Conservation (phyloP, 169 alveolate species). For the Plasmodium malariae region DNA sequence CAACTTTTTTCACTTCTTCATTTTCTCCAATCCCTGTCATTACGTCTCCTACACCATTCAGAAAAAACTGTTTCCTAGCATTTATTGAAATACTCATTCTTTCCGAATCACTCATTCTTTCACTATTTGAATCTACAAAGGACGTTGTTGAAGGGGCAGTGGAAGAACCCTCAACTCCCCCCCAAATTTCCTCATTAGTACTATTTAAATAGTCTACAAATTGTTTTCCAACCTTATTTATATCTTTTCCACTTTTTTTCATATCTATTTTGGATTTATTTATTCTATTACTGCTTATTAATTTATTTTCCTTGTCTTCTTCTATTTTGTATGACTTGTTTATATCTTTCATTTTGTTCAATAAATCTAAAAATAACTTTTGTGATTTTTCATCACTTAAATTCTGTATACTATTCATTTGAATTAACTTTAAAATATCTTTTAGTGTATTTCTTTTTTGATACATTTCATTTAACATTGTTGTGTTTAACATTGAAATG, state of each 20-base stretch:
- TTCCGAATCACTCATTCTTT: slow-evolving; percentile 13
- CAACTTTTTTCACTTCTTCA: background rate
- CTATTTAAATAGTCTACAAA: background rate
- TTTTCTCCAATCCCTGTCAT: background rate
- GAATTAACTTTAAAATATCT: slow-evolving; percentile 14
- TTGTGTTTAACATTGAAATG: background rate
- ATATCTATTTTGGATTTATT: background rate
- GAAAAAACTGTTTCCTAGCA: background rate
- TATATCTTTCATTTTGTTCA: slow-evolving; percentile 20
- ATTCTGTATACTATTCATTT: background rate
- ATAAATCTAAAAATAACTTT: slow-evolving; percentile 26
- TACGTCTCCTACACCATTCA: background rate
- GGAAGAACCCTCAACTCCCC: background rate
- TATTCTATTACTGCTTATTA: background rate
- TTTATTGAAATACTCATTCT: background rate
- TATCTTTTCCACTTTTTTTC: background rate
- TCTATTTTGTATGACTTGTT: background rate
- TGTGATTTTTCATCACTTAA: slow-evolving; percentile 32
- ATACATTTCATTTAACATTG: slow-evolving; percentile 19
- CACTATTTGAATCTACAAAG: background rate
- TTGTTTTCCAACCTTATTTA: background rate
- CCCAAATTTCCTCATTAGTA: background rate
- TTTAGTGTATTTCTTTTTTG: slow-evolving; percentile 17
- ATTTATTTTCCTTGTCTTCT: background rate
- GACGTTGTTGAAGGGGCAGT: slow-evolving; percentile 18